Evolutionary conservation across 2,329 filamentous ascomycete genomes (phyloP).

Genomic region (Xylariaceae sp.): DNA sequence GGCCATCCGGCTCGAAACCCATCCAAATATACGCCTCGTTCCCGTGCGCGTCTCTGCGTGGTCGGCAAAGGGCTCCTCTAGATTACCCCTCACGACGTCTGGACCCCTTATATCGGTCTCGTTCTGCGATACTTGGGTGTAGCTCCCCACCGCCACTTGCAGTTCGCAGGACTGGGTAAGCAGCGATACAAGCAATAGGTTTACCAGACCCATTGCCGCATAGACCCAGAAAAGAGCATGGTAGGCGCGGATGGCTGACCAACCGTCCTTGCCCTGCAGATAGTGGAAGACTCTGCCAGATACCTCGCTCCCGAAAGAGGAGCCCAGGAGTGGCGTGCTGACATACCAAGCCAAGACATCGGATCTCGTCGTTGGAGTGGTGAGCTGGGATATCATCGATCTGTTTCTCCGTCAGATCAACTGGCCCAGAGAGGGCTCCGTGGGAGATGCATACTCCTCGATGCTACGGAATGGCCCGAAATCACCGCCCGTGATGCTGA

Average conservation of each 20-base stretch:
- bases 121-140: conserved; percentile 15
- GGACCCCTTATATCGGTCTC: conserved; percentile 3
- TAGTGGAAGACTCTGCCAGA: conserved; percentile 44
- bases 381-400: conserved; percentile 54
- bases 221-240: conserved; percentile 54
- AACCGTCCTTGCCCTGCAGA: conserved; percentile 35
- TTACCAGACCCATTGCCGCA: conserved; percentile 44
- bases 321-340: conserved; percentile 47
- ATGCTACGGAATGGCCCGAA: conserved; percentile 62
- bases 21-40: conserved; percentile 11
- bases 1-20: conserved; percentile 32
- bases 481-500: conserved; percentile 55
- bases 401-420: conserved; percentile 11
- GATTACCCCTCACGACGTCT: background rate
- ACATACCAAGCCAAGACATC: conserved; percentile 64
- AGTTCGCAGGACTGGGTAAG: conserved; percentile 46
- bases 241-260: conserved; percentile 44
- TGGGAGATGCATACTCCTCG: conserved; percentile 39
- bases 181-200: conserved; percentile 36
- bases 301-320: conserved; percentile 43
- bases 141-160: conserved; percentile 10
- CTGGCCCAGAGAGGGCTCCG: background rate
- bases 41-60: conserved; percentile 8
- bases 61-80: conserved; percentile 3
- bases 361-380: conserved; percentile 42